phyloP scores from a whole-genome alignment of 129 eudicot species.

The Helianthus tuberosus region DNA sequence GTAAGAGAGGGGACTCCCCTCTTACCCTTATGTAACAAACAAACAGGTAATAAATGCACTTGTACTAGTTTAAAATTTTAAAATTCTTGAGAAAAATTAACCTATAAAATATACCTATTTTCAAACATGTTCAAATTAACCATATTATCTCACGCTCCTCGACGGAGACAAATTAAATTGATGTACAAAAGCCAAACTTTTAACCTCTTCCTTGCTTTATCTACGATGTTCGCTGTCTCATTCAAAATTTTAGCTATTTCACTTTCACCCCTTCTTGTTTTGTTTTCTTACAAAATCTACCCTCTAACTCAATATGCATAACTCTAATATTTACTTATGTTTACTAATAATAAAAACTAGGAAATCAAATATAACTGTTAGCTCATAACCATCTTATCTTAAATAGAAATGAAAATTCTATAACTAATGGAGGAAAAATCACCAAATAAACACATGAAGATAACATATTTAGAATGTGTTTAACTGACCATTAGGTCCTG shows the following conservation, averaged over 20 bases:
- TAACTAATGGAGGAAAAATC: no score
- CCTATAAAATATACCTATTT: no score
- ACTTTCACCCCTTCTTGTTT: not conserved
- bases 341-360: not conserved
- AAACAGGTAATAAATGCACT: no score
- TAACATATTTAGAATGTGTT: no score
- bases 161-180: slow-evolving; percentile 11
- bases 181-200: not conserved
- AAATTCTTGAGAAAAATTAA: no score
- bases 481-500: no score
- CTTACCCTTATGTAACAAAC: no score
- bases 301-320: not conserved
- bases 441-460: not conserved
- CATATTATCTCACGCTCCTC: not conserved
- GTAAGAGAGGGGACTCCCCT: no score
- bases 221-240: not conserved
- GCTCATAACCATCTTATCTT: no score
- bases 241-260: not conserved
- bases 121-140: no score
- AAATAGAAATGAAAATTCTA: not conserved
- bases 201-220: not conserved
- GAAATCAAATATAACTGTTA: no score
- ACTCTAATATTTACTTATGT: not conserved
- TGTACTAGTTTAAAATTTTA: no score
- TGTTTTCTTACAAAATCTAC: not conserved